Base-by-base conservation (phyloP, 2,329 filamentous ascomycete species). In the Aspergillus ibericus region DNA sequence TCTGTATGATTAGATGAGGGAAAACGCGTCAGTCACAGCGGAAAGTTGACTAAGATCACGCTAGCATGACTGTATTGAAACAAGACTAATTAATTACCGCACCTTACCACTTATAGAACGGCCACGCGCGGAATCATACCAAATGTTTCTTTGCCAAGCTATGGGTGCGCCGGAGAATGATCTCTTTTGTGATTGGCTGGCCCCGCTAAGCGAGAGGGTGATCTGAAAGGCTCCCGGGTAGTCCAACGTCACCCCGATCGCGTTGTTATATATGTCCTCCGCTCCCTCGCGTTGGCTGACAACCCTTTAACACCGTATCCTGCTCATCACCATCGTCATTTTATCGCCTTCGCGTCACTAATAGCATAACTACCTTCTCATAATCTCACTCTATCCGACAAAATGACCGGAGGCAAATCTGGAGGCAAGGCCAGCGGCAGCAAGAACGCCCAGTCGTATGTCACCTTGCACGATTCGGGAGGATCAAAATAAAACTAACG, bases 391-490 rank as follows among this genome's bases (percentile, higher is more conserved):
- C 50, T 36, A 55, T 74, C 72, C 70, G 77, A 86, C 89, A 97
- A 91, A 90, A 99, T 99, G 95, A 96, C 95, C 92, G 93, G 93
- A 87, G 93, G 95, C 82, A 99, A 99, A 85, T 97, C 93, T 84
- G 95, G 95, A 82, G 95, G 95, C 88, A 98, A 98, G 90, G 93
- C 93, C 85, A 93, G 90, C 84, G 92, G 93, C 84, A 89, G 90
- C 85, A 99, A 99, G 92, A 96, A 90, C 86, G 91, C 95, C 77
- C 95, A 98, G 86, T 97, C 93, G 95, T 98, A 84, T 88, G 93
- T 90, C 63, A 56, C 59, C 54, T 65, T 65, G 59, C 27, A 20
- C 53, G 38, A 20, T 29, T 32, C 32, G n/a, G 54, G 46, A 63
- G 81, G 83, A 76, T 84, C 73, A 67, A n/a, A n/a, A 59, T 50